A percentile compares a stretch with the other conserved stretches of the same genome.
These are phyloP conservation scores for Leishmania lainsoni DNA, from an alignment of 208 protist species.

Conservation along the genomic window DNA sequence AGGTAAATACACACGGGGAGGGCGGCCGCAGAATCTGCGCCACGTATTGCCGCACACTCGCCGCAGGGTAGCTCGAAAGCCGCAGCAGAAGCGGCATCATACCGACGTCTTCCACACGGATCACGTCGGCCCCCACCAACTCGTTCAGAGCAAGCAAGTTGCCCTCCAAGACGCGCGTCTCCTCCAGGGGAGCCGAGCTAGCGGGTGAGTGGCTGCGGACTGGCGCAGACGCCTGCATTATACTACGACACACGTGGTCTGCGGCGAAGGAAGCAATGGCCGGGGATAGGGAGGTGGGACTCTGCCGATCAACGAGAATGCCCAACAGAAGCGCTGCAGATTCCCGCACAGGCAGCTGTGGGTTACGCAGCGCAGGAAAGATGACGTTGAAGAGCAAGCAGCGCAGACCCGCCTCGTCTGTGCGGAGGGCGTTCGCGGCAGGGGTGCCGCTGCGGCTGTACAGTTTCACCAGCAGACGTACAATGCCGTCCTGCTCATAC, in stretches of 20 bases:
- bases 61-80: constrained; percentile 61
- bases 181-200: constrained; percentile 19
- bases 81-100: constrained; percentile 47
- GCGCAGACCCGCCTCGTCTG: constrained; percentile 24
- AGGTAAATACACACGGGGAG: constrained; percentile 46
- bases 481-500: constrained; percentile 38
- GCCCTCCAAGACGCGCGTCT: constrained; percentile 44
- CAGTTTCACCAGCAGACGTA: constrained; percentile 26
- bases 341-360: constrained; percentile 66
- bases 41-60: constrained; percentile 77
- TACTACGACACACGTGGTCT: constrained; percentile 35
- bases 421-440: constrained; percentile 19
- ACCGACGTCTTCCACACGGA: constrained; percentile 6
- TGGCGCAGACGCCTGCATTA: constrained; percentile 16
- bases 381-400: constrained; percentile 49
- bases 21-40: constrained; percentile 62
- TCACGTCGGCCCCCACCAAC: constrained; percentile 23
- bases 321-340: constrained; percentile 45
- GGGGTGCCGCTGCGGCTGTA: constrained; percentile 24
- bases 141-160: constrained; percentile 44
- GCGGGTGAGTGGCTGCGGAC: constrained; percentile 5
- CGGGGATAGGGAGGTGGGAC: constrained; percentile 20
- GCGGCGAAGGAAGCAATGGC: constrained; percentile 30
- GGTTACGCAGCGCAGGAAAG: constrained; percentile 53
- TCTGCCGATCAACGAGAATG: constrained; percentile 24